Evolutionary conservation across 257 asterid genomes (phyloP).

Genomic region (Dorcoceras hygrometricum): DNA sequence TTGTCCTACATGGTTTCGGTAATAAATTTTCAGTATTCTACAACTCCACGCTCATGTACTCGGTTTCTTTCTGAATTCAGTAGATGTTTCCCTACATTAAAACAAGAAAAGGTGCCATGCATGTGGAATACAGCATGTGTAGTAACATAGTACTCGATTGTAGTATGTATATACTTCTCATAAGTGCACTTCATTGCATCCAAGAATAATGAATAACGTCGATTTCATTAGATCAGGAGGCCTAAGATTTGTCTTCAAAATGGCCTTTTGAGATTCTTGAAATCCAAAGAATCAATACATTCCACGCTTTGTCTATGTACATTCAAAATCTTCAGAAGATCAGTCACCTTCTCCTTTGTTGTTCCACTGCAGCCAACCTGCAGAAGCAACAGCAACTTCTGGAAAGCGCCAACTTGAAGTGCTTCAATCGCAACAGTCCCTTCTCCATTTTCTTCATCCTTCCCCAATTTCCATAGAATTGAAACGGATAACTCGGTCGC

Average conservation of each 20-base stretch:
- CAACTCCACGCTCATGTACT: no score
- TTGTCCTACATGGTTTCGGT: no score
- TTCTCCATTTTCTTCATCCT: constrained; percentile 9
- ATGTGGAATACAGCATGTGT: no score
- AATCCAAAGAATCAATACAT: constrained; percentile 49
- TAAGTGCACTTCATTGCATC: background rate
- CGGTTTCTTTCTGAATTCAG: no score
- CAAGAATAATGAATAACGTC: no score
- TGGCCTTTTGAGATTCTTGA: constrained; percentile 42
- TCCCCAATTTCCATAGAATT: constrained; percentile 36
- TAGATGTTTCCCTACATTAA: no score
- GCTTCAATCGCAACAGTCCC: constrained; percentile 32
- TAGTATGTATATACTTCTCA: background rate
- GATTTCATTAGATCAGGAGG: background rate
- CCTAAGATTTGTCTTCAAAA: constrained; percentile 23
- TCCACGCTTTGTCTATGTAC: constrained; percentile 31
- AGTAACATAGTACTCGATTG: no score
- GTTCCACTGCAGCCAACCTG: constrained; percentile 47
- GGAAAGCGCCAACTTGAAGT: constrained; percentile 48
- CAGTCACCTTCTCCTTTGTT: constrained; percentile 47
- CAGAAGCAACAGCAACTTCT: constrained; percentile 45
- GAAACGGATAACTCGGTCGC: constrained; percentile 52
- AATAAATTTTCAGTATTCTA: no score
- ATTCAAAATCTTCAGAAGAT: constrained; percentile 46
- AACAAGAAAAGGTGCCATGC: no score